phyloP scores from a whole-genome alignment of 257 asterid genomes.

The Rehmannia glutinosa region DNA sequence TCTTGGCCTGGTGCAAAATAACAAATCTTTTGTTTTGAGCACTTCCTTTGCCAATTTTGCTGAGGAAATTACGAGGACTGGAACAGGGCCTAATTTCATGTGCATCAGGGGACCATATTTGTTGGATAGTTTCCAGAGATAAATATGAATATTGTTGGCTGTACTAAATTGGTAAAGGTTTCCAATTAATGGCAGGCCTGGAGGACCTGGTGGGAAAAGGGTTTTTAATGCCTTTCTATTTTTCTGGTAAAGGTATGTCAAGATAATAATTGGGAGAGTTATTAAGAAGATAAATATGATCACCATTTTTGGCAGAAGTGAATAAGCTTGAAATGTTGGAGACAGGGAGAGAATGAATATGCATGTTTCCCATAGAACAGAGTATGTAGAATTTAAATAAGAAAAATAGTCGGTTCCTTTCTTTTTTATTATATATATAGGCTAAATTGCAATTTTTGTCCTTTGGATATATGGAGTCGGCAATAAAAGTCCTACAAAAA shows the following conservation, averaged over 20 bases:
- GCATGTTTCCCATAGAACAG: too few species aligned
- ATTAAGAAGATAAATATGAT: not conserved
- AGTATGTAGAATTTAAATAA: too few species aligned
- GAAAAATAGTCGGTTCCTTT: too few species aligned
- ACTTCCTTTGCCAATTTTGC: not conserved
- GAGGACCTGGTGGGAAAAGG: not conserved
- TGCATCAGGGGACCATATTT: conserved; percentile 3
- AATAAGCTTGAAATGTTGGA: too few species aligned
- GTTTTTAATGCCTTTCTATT: not conserved
- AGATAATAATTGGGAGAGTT: not conserved
- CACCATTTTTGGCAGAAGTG: too few species aligned
- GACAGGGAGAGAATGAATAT: too few species aligned
- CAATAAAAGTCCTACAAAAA: too few species aligned
- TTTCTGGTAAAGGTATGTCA: not conserved
- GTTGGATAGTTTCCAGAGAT: conserved; percentile 7
- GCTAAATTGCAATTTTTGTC: too few species aligned
- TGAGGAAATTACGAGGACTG: not conserved
- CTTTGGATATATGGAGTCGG: too few species aligned
- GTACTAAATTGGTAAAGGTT: not conserved
- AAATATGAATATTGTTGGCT: not conserved
- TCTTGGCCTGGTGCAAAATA: not conserved
- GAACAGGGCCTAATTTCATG: not conserved
- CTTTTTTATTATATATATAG: too few species aligned
- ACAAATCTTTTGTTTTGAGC: not conserved
- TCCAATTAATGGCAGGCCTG: conserved; percentile 3